Evolutionary conservation across 805 yeast species (phyloP).

Genomic region (Candida gorgasii): DNA sequence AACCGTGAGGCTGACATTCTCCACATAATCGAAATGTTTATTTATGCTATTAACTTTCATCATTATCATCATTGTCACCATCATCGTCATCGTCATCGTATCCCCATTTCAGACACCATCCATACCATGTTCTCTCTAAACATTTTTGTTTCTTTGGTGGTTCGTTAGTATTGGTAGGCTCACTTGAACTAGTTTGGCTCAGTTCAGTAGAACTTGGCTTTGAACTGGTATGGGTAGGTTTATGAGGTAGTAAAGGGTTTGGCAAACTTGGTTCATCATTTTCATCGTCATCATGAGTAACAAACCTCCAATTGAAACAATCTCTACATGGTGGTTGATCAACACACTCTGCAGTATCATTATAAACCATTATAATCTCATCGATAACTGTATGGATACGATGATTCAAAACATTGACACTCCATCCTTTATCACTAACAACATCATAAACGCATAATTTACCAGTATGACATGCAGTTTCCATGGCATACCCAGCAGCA

Average conservation of each 20-base stretch:
- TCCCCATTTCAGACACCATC: slow-evolving; percentile 56
- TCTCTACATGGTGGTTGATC: slow-evolving; percentile 84
- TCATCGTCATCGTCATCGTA: slow-evolving; percentile 28
- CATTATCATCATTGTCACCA: slow-evolving; percentile 16
- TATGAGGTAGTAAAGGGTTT: slow-evolving; percentile 35
- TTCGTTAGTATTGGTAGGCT: slow-evolving; percentile 17
- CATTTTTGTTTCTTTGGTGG: slow-evolving; percentile 43
- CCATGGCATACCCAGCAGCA: slow-evolving; percentile 96
- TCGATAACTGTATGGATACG: slow-evolving; percentile 89
- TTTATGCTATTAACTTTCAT: slow-evolving; percentile 1
- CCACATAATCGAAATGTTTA: not conserved
- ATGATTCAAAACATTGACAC: slow-evolving; percentile 82
- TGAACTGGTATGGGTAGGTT: slow-evolving; percentile 7
- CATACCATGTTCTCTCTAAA: slow-evolving; percentile 64
- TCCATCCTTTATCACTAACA: slow-evolving; percentile 89
- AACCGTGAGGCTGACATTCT: slow-evolving; percentile 4
- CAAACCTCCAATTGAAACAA: slow-evolving; percentile 85
- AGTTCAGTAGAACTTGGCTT: slow-evolving; percentile 19
- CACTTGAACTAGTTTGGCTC: slow-evolving; percentile 1
- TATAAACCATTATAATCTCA: slow-evolving; percentile 68
- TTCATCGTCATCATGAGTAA: slow-evolving; percentile 47
- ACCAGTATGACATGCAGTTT: slow-evolving; percentile 92
- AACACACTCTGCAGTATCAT: slow-evolving; percentile 72
- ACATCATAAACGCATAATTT: slow-evolving; percentile 85
- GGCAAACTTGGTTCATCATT: slow-evolving; percentile 40